Conservation (phyloP, 2,329 filamentous ascomycete genomes). For the Pezicula neosporulosa region DNA sequence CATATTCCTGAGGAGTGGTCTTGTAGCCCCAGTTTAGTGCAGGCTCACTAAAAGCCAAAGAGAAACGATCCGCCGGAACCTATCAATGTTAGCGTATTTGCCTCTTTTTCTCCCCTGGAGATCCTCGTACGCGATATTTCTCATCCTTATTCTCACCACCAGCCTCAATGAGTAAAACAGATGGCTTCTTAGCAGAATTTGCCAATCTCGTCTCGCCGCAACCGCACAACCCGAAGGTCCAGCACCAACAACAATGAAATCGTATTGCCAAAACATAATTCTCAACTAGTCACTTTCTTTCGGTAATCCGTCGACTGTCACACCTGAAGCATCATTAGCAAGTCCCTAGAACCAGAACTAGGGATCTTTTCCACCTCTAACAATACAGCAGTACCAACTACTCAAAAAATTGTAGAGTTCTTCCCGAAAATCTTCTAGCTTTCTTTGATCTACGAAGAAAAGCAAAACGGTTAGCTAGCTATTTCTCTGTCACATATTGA, state of each 20-base stretch:
- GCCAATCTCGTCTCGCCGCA: conserved; percentile 48
- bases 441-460: too few relatives aligned
- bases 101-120: too few relatives aligned
- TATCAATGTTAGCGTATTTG: too few relatives aligned
- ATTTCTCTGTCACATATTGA: too few relatives aligned
- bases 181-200: conserved; percentile 40
- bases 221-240: conserved; percentile 58
- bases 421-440: too few relatives aligned
- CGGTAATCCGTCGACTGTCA: neutral
- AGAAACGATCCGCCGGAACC: conserved; percentile 52
- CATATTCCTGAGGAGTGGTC: conserved; percentile 41
- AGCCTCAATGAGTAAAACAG: conserved; percentile 58
- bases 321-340: too few relatives aligned
- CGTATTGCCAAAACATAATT: conserved; percentile 8
- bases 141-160: conserved; percentile 45
- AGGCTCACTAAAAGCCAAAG: conserved; percentile 36
- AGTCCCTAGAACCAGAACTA: too few relatives aligned
- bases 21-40: conserved; percentile 51
- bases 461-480: too few relatives aligned
- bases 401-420: too few relatives aligned
- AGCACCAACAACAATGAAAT: conserved; percentile 30
- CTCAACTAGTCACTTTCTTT: neutral
- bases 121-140: conserved; percentile 30
- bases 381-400: too few relatives aligned
- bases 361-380: too few relatives aligned